Evolutionary conservation across 2,329 filamentous ascomycete species (phyloP), one percentile per base, ranked within the genome.

Genomic region (Paraphaeosphaeria sporulosa): DNA sequence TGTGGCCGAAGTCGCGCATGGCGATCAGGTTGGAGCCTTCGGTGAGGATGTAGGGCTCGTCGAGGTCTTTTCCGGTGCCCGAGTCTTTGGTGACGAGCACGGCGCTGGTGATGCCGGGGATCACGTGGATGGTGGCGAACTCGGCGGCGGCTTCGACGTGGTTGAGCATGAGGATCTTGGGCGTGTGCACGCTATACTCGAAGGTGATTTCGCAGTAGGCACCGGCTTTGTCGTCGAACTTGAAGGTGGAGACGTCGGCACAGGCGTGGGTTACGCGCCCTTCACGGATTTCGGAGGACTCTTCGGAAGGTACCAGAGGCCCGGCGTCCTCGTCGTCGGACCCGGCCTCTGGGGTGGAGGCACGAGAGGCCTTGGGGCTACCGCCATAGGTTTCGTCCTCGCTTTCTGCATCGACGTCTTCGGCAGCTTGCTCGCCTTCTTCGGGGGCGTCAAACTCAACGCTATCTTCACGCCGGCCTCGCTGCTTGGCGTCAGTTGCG

Each of bases 391-490:
- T 78, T 64, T 85, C 83, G 58, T 90, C 87, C 38, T 87, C 75
- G 2, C 85, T 85, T 2, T 82, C 84, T 54, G 89, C 87, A 34
- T 82, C 83, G 59, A 86, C 84, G 55, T 83, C 82, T 69, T 90
- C 89, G 57, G 96, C 88, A 38, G 86, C 89, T 66, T 92, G 87
- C 72, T 98, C 95, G 4, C 94, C 94, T 5, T 97, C 94, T 73
- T 98, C 95, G 49, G 96, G 96, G 36, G 90, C 92, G 42, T 93
- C 94, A 68, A 97, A 98, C 15, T 93, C 95, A 2, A 94, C 89
- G 32, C 90, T 91, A 78, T 97, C 91, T 55, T 86, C 83, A 43
- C 91, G 89, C 75, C 96, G 95, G 48, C 88, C 87, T 69, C 86
- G 87, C 71, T 89, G 85, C 80, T 93, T 96, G 68, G 87, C 87